These are phyloP conservation scores for Beta corolliflora DNA, from an alignment of 179 eudicot species.

Conservation along the genomic window DNA sequence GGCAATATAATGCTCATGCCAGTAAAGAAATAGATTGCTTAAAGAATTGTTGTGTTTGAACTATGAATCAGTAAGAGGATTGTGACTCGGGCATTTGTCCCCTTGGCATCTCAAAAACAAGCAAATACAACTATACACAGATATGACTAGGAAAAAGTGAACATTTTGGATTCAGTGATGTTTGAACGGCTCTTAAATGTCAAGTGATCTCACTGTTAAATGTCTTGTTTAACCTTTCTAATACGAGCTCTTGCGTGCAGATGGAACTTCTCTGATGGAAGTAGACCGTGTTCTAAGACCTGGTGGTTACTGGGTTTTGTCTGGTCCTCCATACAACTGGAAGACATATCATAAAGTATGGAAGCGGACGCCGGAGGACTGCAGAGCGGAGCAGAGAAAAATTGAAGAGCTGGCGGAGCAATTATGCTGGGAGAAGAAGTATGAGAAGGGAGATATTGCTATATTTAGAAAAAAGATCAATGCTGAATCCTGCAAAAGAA, in stretches of 20 bases:
- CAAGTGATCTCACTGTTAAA: neutral
- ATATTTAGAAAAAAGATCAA: constrained; percentile 47
- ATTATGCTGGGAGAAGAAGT: constrained; percentile 62
- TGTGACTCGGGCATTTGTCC: neutral
- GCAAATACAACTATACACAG: neutral
- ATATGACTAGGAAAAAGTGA: neutral
- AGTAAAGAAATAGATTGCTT: neutral
- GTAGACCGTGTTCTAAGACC: constrained; percentile 64
- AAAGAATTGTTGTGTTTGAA: neutral
- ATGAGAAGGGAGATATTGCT: constrained; percentile 59
- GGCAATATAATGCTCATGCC: neutral
- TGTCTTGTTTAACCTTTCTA: neutral
- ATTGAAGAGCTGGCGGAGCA: constrained; percentile 49
- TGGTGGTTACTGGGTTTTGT: constrained; percentile 61
- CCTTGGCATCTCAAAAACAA: neutral
- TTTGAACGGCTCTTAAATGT: neutral
- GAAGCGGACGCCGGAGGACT: constrained; percentile 49
- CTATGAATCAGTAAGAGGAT: neutral
- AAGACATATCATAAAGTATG: constrained; percentile 51
- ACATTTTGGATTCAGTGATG: neutral
- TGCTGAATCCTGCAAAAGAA: constrained; percentile 41
- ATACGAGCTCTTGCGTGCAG: constrained; percentile 30
- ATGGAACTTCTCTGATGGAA: constrained; percentile 56
- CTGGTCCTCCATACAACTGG: constrained; percentile 64
- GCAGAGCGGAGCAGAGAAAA: constrained; percentile 42